Percentiles rank a stretch among this genome's conserved stretches.
These are phyloP conservation scores for Stentor roeselii DNA, from an alignment of 73 alveolate species.

Conservation along the genomic window DNA sequence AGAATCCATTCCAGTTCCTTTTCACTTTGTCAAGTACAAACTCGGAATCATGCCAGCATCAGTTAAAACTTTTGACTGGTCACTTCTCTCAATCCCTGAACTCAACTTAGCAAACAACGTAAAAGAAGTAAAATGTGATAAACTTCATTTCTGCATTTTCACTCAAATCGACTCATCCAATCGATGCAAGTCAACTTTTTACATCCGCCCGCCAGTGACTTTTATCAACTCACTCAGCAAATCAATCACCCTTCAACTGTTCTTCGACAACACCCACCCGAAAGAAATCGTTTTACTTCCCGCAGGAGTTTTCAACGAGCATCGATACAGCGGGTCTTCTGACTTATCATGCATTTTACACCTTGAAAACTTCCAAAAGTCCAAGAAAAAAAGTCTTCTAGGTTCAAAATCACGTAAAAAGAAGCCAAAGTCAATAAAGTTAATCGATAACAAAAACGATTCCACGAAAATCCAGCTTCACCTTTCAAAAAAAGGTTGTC, in stretches of 20 bases:
- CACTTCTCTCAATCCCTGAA: neutral
- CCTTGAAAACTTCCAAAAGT: neutral
- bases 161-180: neutral
- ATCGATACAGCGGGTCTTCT: neutral
- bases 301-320: neutral
- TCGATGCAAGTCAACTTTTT: neutral
- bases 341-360: neutral
- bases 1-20: slow-evolving; percentile 2
- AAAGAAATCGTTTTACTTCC: neutral
- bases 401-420: slow-evolving; percentile 1
- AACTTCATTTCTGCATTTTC: neutral
- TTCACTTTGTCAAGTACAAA: neutral
- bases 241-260: neutral
- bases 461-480: neutral
- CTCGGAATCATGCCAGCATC: slow-evolving; percentile 23
- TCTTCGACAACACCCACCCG: neutral
- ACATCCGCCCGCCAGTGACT: neutral
- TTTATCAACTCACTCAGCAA: neutral
- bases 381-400: neutral
- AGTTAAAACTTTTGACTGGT: neutral
- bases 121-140: neutral
- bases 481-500: neutral
- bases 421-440: neutral
- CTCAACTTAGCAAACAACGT: neutral
- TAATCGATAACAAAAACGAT: neutral